A percentile compares a stretch with the other conserved stretches of the same genome.
Evolutionary conservation across 495 filamentous ascomycete species (phyloP).

Genomic region (Penicillium cataractarum): DNA sequence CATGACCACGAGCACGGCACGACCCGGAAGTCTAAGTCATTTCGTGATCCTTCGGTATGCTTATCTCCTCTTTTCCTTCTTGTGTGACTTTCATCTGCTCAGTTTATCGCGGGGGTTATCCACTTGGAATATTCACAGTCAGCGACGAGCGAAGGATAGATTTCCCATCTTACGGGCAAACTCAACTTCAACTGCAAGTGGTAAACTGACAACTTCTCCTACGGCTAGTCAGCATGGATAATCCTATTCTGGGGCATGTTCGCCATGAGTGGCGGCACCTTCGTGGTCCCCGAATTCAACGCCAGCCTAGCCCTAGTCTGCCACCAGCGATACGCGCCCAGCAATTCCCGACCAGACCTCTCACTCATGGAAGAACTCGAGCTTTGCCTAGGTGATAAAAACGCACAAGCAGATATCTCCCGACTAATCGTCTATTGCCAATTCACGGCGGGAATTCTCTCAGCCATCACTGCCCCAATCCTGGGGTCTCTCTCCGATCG

Average conservation of each 20-base stretch:
- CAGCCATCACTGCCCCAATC: constrained; percentile 11
- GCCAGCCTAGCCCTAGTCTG: constrained; percentile 15
- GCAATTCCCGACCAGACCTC: neutral
- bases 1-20: neutral
- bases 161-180: neutral
- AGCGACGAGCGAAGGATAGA: neutral
- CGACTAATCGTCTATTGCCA: constrained; percentile 11
- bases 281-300: constrained; percentile 15
- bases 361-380: constrained; percentile 3
- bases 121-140: neutral
- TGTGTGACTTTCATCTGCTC: neutral
- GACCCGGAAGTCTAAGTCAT: neutral
- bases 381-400: constrained; percentile 7
- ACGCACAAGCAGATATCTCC: constrained; percentile 11
- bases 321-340: constrained; percentile 10
- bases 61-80: neutral
- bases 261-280: constrained; percentile 4
- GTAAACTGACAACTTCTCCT: neutral
- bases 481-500: constrained; percentile 13
- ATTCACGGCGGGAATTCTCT: constrained; percentile 11
- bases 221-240: constrained; percentile 46
- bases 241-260: constrained; percentile 6
- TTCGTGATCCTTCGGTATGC: neutral
- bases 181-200: neutral
- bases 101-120: neutral